Evolutionary conservation across 768 basidiomycete genomes (phyloP).

Genomic region (Pisolithus sp.): DNA sequence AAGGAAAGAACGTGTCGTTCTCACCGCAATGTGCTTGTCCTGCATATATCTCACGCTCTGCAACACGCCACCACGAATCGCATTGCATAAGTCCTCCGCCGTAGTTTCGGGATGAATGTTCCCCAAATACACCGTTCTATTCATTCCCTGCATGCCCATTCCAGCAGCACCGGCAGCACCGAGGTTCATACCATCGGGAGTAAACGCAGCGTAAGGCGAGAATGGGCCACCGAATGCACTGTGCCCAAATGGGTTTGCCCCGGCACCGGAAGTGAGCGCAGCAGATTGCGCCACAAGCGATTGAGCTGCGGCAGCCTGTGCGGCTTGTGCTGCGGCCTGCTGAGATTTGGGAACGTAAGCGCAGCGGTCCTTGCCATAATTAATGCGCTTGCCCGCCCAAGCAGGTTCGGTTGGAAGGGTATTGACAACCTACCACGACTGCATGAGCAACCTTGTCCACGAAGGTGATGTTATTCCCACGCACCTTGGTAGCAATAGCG

Average conservation of each 20-base stretch:
- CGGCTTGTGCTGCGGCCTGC: constrained; percentile 81
- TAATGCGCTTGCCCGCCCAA: constrained; percentile 95
- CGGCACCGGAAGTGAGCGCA: constrained; percentile 28
- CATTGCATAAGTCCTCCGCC: constrained; percentile 92
- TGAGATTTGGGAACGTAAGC: constrained; percentile 96
- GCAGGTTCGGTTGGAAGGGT: constrained; percentile 85
- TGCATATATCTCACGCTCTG: constrained; percentile 94
- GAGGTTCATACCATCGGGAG: constrained; percentile 34
- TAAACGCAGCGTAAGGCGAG: constrained; percentile 47
- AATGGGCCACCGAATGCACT: constrained; percentile 31
- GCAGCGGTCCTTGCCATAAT: constrained; percentile 98
- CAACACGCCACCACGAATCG: constrained; percentile 92
- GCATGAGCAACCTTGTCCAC: constrained; percentile 1
- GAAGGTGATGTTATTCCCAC: constrained; percentile 3
- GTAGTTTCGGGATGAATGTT: constrained; percentile 96
- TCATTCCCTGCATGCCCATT: constrained; percentile 52
- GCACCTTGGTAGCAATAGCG: constrained; percentile 87
- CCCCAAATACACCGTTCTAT: constrained; percentile 91
- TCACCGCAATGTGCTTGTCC: constrained; percentile 93
- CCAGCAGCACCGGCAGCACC: constrained; percentile 10
- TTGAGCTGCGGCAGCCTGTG: constrained; percentile 82
- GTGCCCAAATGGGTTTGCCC: constrained; percentile 24
- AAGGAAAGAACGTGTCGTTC: constrained; percentile 24
- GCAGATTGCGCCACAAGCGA: constrained; percentile 50
- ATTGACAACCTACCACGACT: constrained; percentile 68